phyloP scores from a whole-genome alignment of 2,329 filamentous ascomycete genomes.

The Amylocarpus encephaloides region DNA sequence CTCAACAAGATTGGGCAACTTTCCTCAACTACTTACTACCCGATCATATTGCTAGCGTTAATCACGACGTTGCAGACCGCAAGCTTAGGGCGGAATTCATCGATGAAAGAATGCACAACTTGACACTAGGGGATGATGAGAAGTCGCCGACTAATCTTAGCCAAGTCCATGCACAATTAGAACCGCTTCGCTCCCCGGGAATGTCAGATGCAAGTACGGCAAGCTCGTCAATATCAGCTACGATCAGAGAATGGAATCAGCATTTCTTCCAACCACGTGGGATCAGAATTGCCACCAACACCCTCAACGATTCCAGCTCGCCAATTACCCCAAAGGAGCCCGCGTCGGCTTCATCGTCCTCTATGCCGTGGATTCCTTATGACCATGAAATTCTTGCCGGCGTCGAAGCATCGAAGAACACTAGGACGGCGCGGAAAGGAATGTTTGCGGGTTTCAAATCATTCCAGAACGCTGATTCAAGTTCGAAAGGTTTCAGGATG shows the following conservation, averaged over 20 bases:
- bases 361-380: conserved; percentile 40
- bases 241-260: conserved; percentile 49
- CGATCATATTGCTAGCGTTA: conserved; percentile 38
- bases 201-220: conserved; percentile 3
- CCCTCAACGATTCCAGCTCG: conserved; percentile 37
- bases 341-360: conserved; percentile 35
- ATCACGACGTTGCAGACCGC: conserved; percentile 43
- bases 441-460: conserved; percentile 9
- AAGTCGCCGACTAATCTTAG: conserved; percentile 22
- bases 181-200: conserved; percentile 25
- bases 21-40: conserved; percentile 53
- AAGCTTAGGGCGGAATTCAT: conserved; percentile 42
- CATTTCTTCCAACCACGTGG: conserved; percentile 49
- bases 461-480: conserved; percentile 7
- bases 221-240: conserved; percentile 34
- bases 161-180: conserved; percentile 39
- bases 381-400: conserved; percentile 15
- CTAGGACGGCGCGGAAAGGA: background rate
- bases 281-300: conserved; percentile 37
- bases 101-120: conserved; percentile 24
- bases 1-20: conserved; percentile 50
- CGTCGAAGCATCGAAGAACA: conserved; percentile 1
- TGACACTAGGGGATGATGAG: conserved; percentile 19
- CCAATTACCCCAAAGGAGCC: background rate
- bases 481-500: conserved; percentile 16